Conservation (phyloP, 2,329 filamentous ascomycete species). For the Trichoderma koningiopsis region DNA sequence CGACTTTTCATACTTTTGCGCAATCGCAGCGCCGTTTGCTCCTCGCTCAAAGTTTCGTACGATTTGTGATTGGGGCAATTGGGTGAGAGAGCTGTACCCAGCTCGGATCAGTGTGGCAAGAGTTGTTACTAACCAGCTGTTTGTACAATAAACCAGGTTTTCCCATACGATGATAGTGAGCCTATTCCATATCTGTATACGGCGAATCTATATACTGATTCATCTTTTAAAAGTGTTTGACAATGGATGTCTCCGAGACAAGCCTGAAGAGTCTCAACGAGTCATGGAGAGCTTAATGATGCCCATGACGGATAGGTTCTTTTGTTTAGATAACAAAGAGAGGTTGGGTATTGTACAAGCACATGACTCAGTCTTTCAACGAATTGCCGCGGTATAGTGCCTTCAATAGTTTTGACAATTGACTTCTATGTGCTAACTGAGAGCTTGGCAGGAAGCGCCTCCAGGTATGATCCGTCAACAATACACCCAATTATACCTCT, state of each 20-base stretch:
- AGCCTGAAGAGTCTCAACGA: slow-evolving; percentile 24
- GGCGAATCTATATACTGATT: too few species aligned
- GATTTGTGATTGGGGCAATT: slow-evolving; percentile 33
- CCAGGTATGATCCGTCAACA: background rate
- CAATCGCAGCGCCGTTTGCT: slow-evolving; percentile 30
- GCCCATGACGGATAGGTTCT: slow-evolving; percentile 18
- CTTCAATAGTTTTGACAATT: background rate
- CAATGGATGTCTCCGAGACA: slow-evolving; percentile 27
- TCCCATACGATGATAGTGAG: slow-evolving; percentile 33
- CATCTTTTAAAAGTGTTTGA: too few species aligned
- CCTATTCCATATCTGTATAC: too few species aligned
- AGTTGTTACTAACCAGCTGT: background rate
- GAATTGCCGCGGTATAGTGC: slow-evolving; percentile 24
- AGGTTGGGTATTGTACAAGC: slow-evolving; percentile 27
- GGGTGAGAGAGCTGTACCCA: slow-evolving; percentile 27
- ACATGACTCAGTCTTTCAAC: slow-evolving; percentile 28
- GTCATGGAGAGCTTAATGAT: slow-evolving; percentile 31
- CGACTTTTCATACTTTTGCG: slow-evolving; percentile 33
- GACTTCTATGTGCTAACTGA: background rate
- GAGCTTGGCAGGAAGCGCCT: background rate
- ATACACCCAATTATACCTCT: background rate
- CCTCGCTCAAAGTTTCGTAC: slow-evolving; percentile 27
- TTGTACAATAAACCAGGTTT: slow-evolving; percentile 25
- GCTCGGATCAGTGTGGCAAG: too few species aligned
- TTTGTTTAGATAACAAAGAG: background rate